These are phyloP conservation scores for Verticillium albo-atrum DNA, from an alignment of 2,329 filamentous ascomycete genomes.

Conservation along the genomic window DNA sequence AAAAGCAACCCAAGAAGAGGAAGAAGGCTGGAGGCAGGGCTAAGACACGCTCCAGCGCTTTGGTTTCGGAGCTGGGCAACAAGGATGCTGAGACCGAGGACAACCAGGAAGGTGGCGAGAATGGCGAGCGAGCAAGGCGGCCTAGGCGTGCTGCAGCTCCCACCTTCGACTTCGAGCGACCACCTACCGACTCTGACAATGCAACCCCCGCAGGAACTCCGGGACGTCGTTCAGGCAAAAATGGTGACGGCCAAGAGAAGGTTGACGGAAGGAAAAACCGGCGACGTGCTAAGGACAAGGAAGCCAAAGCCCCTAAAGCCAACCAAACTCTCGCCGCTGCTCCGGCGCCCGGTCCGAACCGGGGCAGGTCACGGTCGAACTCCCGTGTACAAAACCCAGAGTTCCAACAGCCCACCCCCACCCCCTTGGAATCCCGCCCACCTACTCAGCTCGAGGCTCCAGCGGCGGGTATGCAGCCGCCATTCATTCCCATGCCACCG, in stretches of 20 bases:
- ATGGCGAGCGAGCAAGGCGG: constrained; percentile 50
- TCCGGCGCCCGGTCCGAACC: constrained; percentile 32
- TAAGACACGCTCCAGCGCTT: constrained; percentile 58
- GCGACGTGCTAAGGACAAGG: constrained; percentile 35
- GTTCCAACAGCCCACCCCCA: constrained; percentile 27
- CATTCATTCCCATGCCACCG: constrained; percentile 28
- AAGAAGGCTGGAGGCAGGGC: constrained; percentile 48
- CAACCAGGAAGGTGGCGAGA: constrained; percentile 51
- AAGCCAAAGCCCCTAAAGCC: constrained; percentile 33
- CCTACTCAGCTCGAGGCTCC: constrained; percentile 40
- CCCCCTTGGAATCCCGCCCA: constrained; percentile 31
- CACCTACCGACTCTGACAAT: constrained; percentile 54
- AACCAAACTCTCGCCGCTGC: constrained; percentile 38
- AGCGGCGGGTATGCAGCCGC: constrained; percentile 35
- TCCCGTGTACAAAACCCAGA: constrained; percentile 46
- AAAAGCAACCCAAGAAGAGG: constrained; percentile 56
- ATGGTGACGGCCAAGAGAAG: constrained; percentile 39
- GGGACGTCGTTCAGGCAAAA: constrained; percentile 45
- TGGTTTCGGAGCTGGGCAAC: constrained; percentile 63
- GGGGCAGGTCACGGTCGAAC: constrained; percentile 50
- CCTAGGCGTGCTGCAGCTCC: constrained; percentile 65
- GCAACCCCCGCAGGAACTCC: constrained; percentile 55
- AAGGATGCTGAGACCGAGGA: constrained; percentile 54
- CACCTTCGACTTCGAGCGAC: constrained; percentile 64
- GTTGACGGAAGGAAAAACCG: constrained; percentile 34